Evolutionary conservation across 2,329 filamentous ascomycete genomes (phyloP).

Genomic region (Colletotrichum australisinense): DNA sequence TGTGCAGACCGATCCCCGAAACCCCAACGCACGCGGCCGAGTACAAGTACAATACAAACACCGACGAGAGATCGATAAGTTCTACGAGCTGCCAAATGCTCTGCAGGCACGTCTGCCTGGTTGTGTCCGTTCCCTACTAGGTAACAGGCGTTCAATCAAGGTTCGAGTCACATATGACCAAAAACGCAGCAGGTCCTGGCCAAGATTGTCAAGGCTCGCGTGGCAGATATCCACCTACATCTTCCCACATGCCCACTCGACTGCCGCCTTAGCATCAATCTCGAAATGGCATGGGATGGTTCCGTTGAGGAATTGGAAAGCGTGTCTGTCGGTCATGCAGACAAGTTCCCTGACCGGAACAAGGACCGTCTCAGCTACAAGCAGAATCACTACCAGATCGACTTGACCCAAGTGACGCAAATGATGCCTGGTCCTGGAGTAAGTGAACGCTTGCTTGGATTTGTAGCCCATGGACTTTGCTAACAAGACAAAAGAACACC

Average conservation of each 20-base stretch:
- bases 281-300: conserved; percentile 90
- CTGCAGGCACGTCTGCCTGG: conserved; percentile 71
- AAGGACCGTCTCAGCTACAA: conserved; percentile 95
- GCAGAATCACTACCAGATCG: conserved; percentile 88
- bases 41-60: conserved; percentile 84
- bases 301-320: conserved; percentile 67
- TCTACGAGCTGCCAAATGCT: conserved; percentile 77
- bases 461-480: conserved; percentile 23
- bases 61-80: conserved; percentile 83
- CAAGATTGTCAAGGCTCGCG: conserved; percentile 91
- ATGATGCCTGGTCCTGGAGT: conserved; percentile 49
- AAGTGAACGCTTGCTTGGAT: conserved; percentile 38
- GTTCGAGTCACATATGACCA: conserved; percentile 83
- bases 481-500: conserved; percentile 46
- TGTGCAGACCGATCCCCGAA: conserved; percentile 66
- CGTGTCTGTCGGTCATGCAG: conserved; percentile 48
- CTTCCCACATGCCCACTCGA: conserved; percentile 84
- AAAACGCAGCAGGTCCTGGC: conserved; percentile 75
- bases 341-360: conserved; percentile 69
- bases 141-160: conserved; percentile 66
- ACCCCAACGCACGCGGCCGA: conserved; percentile 59
- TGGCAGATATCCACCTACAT: conserved; percentile 88
- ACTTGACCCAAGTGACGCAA: conserved; percentile 88
- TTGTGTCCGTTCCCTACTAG: conserved; percentile 70
- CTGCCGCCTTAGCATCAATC: conserved; percentile 92